A percentile compares a stretch with the other conserved stretches of the same genome.
phyloP scores from a whole-genome alignment of 768 basidiomycete species.

The Imleria badia region DNA sequence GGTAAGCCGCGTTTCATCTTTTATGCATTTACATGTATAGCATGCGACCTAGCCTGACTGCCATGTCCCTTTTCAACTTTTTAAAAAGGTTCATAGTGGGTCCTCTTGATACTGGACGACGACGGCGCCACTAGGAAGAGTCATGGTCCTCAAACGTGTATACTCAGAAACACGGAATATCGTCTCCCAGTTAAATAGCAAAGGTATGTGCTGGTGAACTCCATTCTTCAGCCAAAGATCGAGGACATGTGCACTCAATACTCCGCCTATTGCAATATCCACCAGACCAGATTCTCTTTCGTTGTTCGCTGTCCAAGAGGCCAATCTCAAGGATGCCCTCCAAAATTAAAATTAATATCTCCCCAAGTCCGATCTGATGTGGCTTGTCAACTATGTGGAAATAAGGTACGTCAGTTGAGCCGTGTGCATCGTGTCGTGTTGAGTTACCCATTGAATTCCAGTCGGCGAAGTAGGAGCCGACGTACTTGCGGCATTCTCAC shows the following conservation, averaged over 20 bases:
- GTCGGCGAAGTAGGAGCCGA: background rate
- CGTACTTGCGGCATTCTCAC: background rate
- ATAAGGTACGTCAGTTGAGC: constrained; percentile 2
- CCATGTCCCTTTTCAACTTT: background rate
- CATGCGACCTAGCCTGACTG: background rate
- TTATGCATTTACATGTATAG: constrained; percentile 1
- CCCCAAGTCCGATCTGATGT: background rate
- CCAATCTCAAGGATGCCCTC: no score
- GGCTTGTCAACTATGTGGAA: constrained; percentile 12
- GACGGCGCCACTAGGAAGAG: constrained; percentile 8
- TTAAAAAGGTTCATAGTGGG: constrained; percentile 1
- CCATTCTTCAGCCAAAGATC: constrained; percentile 8
- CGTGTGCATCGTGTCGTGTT: background rate
- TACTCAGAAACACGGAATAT: constrained; percentile 2
- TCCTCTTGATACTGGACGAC: constrained; percentile 2
- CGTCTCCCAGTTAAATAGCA: constrained; percentile 13
- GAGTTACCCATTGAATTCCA: background rate
- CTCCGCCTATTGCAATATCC: constrained; percentile 3
- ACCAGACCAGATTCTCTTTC: constrained; percentile 1
- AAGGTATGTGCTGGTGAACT: constrained; percentile 13
- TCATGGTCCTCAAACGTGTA: background rate
- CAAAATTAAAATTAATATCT: no score
- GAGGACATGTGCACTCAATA: constrained; percentile 16
- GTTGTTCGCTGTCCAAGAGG: background rate
- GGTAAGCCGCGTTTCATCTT: constrained; percentile 8